phyloP scores from a whole-genome alignment of 179 eudicot genomes.

The Amaranthus tricolor region DNA sequence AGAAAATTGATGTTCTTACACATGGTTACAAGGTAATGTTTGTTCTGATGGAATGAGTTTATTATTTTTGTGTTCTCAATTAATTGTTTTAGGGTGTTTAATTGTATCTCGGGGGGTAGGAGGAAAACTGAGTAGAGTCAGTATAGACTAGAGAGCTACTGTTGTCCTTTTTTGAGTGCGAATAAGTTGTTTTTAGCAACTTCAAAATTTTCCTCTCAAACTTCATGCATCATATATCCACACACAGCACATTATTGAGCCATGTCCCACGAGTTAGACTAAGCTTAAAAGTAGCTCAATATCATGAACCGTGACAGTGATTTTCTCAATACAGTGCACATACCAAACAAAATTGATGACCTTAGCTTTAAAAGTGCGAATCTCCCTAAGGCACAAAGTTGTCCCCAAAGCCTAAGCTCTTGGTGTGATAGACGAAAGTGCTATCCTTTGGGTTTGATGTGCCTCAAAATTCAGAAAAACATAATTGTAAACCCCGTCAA shows the following conservation, averaged over 20 bases:
- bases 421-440: no score
- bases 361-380: neutral
- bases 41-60: neutral
- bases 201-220: neutral
- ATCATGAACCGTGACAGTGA: neutral
- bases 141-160: neutral
- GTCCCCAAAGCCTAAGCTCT: no score
- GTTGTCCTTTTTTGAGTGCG: neutral
- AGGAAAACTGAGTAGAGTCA: no score
- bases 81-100: neutral
- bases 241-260: no score
- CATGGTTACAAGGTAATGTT: slow-evolving; percentile 72
- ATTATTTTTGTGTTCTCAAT: neutral
- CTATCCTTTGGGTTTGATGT: no score
- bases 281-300: neutral
- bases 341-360: neutral
- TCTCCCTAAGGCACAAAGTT: no score
- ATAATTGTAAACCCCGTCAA: no score
- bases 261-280: neutral
- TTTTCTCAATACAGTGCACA: neutral
- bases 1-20: slow-evolving; percentile 82
- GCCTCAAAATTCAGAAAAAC: no score
- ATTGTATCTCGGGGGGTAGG: neutral
- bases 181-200: neutral
- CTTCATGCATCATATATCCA: neutral